Conservation (phyloP, 495 filamentous ascomycete genomes). For the Oidiodendron maius region DNA sequence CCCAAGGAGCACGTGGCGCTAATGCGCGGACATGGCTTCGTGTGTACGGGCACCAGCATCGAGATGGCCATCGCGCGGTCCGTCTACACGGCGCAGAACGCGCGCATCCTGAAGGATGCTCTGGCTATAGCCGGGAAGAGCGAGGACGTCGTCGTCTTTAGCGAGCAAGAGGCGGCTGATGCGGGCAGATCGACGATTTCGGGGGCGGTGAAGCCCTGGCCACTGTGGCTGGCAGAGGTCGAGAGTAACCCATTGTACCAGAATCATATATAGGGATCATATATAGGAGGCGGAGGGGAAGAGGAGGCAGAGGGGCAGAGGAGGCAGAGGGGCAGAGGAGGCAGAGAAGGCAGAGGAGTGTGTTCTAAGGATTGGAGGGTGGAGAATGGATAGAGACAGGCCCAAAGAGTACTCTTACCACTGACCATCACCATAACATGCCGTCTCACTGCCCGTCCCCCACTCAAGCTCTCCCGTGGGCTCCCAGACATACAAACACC, state of each 20-base stretch:
- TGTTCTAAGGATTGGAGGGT: no score
- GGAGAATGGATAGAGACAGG: no score
- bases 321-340: no score
- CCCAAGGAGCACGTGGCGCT: conserved; percentile 38
- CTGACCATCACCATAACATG: no score
- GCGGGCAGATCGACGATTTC: conserved; percentile 18
- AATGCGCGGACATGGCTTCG: conserved; percentile 46
- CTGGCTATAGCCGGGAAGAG: conserved; percentile 8
- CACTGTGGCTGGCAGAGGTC: conserved; percentile 37
- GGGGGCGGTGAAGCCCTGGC: conserved; percentile 30
- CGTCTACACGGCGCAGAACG: conserved; percentile 42
- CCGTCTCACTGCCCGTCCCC: no score
- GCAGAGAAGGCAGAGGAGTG: no score
- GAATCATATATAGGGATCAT: no score
- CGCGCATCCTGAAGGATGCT: conserved; percentile 31
- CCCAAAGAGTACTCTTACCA: no score
- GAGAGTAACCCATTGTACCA: conserved; percentile 29
- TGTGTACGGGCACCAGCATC: conserved; percentile 29
- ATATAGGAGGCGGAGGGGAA: no score
- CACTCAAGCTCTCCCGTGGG: no score
- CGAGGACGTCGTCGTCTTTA: conserved; percentile 19
- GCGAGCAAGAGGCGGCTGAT: conserved; percentile 21
- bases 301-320: no score
- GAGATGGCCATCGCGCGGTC: conserved; percentile 34
- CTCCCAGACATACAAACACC: no score